Conservation (phyloP, 1,139 yeast species). For the Yamadazyma mexicana region DNA sequence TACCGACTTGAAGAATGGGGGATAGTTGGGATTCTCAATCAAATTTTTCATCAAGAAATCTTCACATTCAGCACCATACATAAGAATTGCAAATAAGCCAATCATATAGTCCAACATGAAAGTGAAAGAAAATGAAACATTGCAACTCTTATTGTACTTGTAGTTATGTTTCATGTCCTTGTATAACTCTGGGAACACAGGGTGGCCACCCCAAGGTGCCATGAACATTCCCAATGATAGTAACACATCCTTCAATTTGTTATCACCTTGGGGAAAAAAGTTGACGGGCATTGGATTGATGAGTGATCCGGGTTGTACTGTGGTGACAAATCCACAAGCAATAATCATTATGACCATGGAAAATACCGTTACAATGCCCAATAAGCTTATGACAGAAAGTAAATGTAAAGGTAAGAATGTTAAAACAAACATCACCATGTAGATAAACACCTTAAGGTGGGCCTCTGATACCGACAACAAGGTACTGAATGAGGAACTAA, state of each 20-base stretch:
- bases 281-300: conserved; percentile 49
- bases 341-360: conserved; percentile 59
- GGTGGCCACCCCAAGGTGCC: conserved; percentile 93
- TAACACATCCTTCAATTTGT: conserved; percentile 37
- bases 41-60: conserved; percentile 43
- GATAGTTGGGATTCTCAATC: conserved; percentile 35
- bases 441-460: conserved; percentile 50
- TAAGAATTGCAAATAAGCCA: conserved; percentile 38
- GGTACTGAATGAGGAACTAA: conserved; percentile 79
- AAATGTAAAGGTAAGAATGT: conserved; percentile 75
- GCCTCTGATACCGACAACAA: conserved; percentile 52
- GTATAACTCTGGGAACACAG: conserved; percentile 78
- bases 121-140: conserved; percentile 35
- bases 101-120: conserved; percentile 33
- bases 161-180: conserved; percentile 80
- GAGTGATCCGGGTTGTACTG: conserved; percentile 65
- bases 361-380: conserved; percentile 74
- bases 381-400: conserved; percentile 67
- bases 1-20: conserved; percentile 28
- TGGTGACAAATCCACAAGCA: conserved; percentile 60
- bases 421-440: conserved; percentile 53
- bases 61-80: conserved; percentile 38
- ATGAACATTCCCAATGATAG: conserved; percentile 72
- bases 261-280: conserved; percentile 50
- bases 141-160: conserved; percentile 30